These are phyloP conservation scores for Nannizziopsis arthrosporioides DNA, from an alignment of 2,329 filamentous ascomycete genomes.

Conservation along the genomic window DNA sequence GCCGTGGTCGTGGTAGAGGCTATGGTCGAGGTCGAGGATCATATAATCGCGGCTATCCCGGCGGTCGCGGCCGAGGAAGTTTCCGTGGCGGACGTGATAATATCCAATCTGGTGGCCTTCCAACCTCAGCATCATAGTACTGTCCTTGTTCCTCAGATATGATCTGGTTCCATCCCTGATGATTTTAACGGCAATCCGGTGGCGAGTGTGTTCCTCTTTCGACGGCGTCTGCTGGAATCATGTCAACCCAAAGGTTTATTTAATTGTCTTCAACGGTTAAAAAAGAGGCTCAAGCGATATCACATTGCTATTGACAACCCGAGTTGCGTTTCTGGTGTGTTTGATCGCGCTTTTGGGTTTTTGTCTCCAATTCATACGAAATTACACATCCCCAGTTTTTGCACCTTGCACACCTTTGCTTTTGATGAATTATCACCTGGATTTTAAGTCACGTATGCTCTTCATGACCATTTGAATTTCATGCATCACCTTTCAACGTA, in stretches of 20 bases:
- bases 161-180: not conserved
- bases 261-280: too few relatives aligned
- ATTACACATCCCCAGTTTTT: too few relatives aligned
- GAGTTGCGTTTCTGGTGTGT: too few relatives aligned
- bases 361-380: too few relatives aligned
- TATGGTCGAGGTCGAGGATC: constrained; percentile 39
- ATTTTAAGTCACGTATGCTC: not conserved
- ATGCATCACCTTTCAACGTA: not conserved
- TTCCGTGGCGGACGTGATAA: constrained; percentile 32
- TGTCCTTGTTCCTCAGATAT: too few relatives aligned
- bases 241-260: not conserved
- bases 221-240: not conserved
- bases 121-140: constrained; percentile 15
- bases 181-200: not conserved
- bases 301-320: not conserved
- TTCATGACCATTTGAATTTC: not conserved
- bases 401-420: too few relatives aligned
- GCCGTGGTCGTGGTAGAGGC: constrained; percentile 50
- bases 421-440: too few relatives aligned
- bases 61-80: constrained; percentile 33
- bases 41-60: constrained; percentile 38
- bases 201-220: not conserved
- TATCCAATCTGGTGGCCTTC: constrained; percentile 31
- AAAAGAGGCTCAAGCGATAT: not conserved
- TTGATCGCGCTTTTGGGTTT: too few relatives aligned